These are phyloP conservation scores for Sicyos edulis DNA, from an alignment of 306 rosid genomes.

Conservation along the genomic window DNA sequence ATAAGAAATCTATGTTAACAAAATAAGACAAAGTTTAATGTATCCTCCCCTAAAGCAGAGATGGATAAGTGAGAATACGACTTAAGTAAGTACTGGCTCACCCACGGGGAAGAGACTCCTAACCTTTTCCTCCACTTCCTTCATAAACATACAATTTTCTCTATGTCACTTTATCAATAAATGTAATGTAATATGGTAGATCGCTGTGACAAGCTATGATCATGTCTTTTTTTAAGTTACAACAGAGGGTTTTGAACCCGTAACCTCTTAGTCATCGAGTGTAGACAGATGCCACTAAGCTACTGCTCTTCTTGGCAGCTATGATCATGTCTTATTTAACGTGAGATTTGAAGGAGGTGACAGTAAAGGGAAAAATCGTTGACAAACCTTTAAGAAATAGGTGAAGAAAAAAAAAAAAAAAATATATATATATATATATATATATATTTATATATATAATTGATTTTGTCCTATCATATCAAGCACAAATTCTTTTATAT, in stretches of 20 bases:
- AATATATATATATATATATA: too few relatives aligned
- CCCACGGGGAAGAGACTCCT: background rate
- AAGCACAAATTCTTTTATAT: too few relatives aligned
- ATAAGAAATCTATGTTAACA: conserved; percentile 13
- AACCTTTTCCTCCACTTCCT: background rate
- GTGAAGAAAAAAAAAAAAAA: too few relatives aligned
- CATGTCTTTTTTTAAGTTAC: background rate
- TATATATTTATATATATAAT: too few relatives aligned
- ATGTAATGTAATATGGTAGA: background rate
- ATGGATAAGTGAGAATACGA: background rate
- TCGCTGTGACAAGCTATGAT: background rate
- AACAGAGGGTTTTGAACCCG: too few relatives aligned
- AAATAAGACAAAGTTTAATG: background rate
- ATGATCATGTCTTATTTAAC: background rate
- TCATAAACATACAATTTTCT: background rate
- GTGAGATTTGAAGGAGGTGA: background rate
- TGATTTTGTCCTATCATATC: too few relatives aligned
- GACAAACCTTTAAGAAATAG: too few relatives aligned
- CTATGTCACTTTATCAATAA: background rate
- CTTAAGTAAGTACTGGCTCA: background rate
- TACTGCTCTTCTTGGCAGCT: too few relatives aligned
- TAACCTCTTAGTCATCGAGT: too few relatives aligned
- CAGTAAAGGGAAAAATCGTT: background rate
- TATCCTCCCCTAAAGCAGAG: background rate
- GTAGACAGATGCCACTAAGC: too few relatives aligned